Conservation (phyloP, 805 yeast genomes). For the Saccharomyces jurei region DNA sequence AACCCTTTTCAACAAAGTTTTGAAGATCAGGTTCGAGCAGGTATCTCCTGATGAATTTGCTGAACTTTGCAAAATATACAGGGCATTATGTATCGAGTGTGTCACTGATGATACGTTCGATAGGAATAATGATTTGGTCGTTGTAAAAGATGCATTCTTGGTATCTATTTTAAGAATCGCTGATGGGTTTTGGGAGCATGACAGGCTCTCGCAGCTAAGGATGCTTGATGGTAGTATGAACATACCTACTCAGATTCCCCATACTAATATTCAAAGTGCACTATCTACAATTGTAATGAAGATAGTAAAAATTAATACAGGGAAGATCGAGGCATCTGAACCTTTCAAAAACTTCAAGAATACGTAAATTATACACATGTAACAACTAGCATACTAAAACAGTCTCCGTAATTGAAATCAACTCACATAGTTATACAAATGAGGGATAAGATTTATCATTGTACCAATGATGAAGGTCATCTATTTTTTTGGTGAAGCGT, state of each 20-base stretch:
- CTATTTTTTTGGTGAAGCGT: not conserved
- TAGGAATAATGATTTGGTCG: not conserved
- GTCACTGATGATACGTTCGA: not conserved
- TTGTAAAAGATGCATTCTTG: slow-evolving; percentile 7
- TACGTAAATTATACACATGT: not conserved
- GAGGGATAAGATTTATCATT: not conserved
- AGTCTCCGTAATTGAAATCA: not conserved
- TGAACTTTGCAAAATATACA: slow-evolving; percentile 11
- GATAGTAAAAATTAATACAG: not conserved
- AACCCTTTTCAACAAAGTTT: slow-evolving; percentile 10
- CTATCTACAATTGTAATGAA: not conserved
- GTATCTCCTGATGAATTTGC: slow-evolving; percentile 14
- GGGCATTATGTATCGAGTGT: slow-evolving; percentile 6
- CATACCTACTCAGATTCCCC: not conserved
- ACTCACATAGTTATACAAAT: not conserved
- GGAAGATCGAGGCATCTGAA: not conserved
- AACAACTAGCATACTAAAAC: not conserved
- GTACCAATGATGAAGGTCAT: not conserved
- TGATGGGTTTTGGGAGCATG: slow-evolving; percentile 17
- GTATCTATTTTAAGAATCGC: slow-evolving; percentile 10
- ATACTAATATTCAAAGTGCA: not conserved
- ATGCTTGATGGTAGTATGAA: not conserved
- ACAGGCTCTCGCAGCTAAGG: not conserved
- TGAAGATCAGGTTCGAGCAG: slow-evolving; percentile 13
- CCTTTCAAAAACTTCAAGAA: not conserved